These are phyloP conservation scores for Pichia sp. DNA, from an alignment of 1,139 yeast genomes.

Conservation along the genomic window DNA sequence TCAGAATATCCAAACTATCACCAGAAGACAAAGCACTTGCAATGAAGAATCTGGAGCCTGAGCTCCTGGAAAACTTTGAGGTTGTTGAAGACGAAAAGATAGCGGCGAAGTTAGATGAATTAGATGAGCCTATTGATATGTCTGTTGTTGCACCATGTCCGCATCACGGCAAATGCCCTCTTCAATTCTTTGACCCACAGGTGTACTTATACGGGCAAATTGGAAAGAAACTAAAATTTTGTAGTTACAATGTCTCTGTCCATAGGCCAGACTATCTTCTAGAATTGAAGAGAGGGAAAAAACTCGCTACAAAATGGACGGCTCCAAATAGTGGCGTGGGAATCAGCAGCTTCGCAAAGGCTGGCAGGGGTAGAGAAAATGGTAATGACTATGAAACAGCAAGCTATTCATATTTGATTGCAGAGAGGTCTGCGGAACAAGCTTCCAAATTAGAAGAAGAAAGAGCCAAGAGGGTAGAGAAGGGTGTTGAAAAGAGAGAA, in stretches of 20 bases:
- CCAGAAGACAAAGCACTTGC: slow-evolving; percentile 21
- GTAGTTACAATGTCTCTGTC: slow-evolving; percentile 70
- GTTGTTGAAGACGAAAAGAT: slow-evolving; percentile 32
- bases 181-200: slow-evolving; percentile 73
- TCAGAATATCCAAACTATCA: slow-evolving; percentile 17
- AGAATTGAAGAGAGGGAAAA: slow-evolving; percentile 80
- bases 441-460: slow-evolving; percentile 36
- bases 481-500: slow-evolving; percentile 18
- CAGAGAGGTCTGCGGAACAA: slow-evolving; percentile 52
- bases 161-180: slow-evolving; percentile 83
- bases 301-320: slow-evolving; percentile 72
- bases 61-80: slow-evolving; percentile 41
- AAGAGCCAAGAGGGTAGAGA: slow-evolving; percentile 14
- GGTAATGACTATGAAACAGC: slow-evolving; percentile 73
- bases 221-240: slow-evolving; percentile 63
- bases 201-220: slow-evolving; percentile 58
- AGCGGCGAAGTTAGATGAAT: slow-evolving; percentile 26
- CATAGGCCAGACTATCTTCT: slow-evolving; percentile 72
- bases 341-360: slow-evolving; percentile 41
- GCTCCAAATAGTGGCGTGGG: slow-evolving; percentile 53
- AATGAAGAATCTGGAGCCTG: slow-evolving; percentile 36
- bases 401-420: slow-evolving; percentile 70
- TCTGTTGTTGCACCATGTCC: slow-evolving; percentile 84
- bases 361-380: slow-evolving; percentile 72
- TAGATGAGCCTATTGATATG: slow-evolving; percentile 42